Conservation (phyloP, 106 monocot genomes). For the Acanthochlamys bracteata region DNA sequence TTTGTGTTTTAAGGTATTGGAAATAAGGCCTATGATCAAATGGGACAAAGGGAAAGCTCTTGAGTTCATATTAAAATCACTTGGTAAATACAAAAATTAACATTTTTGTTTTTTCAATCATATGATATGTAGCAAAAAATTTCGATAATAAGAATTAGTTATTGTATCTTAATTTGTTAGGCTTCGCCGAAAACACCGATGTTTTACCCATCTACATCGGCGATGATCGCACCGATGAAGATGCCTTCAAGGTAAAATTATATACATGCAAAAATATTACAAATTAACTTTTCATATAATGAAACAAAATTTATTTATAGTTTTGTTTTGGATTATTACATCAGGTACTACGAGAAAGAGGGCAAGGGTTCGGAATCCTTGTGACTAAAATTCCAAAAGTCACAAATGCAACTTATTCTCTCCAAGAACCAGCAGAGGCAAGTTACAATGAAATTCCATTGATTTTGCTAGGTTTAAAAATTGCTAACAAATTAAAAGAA, state of each 20-base stretch:
- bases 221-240: constrained; percentile 69
- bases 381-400: constrained; percentile 79
- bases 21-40: constrained; percentile 55
- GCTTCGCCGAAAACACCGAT: constrained; percentile 26
- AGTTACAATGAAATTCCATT: constrained; percentile 10
- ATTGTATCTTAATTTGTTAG: constrained; percentile 4
- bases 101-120: too few relatives aligned
- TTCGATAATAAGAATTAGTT: too few relatives aligned
- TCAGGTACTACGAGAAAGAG: constrained; percentile 48
- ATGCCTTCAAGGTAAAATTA: constrained; percentile 50
- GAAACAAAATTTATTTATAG: too few relatives aligned
- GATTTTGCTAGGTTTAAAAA: neutral
- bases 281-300: too few relatives aligned
- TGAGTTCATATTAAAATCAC: constrained; percentile 48
- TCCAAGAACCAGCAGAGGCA: constrained; percentile 82
- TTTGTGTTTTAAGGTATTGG: constrained; percentile 61
- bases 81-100: constrained; percentile 21
- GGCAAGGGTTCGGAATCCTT: constrained; percentile 79
- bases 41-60: constrained; percentile 83
- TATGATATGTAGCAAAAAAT: too few relatives aligned
- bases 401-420: constrained; percentile 76
- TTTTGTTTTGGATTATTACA: neutral
- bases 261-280: neutral
- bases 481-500: neutral
- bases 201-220: constrained; percentile 61